Conservation (phyloP, 2,329 filamentous ascomycete genomes). For the Aspergillus brunneoviolaceus region DNA sequence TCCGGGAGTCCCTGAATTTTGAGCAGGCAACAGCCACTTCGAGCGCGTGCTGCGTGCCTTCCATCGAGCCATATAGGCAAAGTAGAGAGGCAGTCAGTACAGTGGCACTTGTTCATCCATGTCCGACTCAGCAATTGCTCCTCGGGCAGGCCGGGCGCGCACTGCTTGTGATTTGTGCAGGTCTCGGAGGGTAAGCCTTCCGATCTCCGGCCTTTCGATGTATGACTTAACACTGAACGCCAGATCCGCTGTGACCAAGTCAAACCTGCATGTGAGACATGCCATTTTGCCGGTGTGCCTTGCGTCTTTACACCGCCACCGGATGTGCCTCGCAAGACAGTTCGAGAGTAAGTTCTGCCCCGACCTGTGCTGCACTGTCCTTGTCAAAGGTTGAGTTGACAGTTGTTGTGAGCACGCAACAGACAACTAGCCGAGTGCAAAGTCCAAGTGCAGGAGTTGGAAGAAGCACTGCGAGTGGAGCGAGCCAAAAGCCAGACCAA, state of each 20-base stretch:
- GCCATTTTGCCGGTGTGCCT: slow-evolving; percentile 19
- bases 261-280: slow-evolving; percentile 29
- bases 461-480: not conserved
- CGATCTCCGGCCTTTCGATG: not conserved
- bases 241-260: slow-evolving; percentile 29
- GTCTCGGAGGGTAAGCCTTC: slow-evolving; percentile 21
- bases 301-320: slow-evolving; percentile 22
- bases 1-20: too few relatives aligned
- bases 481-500: not conserved
- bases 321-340: slow-evolving; percentile 18
- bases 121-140: not conserved
- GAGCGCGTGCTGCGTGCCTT: too few relatives aligned
- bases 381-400: too few relatives aligned
- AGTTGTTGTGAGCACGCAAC: not conserved
- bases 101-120: too few relatives aligned
- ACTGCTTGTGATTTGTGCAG: slow-evolving; percentile 27
- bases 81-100: too few relatives aligned
- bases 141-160: slow-evolving; percentile 9
- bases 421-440: slow-evolving; percentile 23
- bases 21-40: too few relatives aligned
- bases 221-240: not conserved
- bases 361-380: too few relatives aligned
- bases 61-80: too few relatives aligned
- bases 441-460: slow-evolving; percentile 13
- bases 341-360: slow-evolving; percentile 21